These are phyloP conservation scores for Solanum hybrid DNA, from an alignment of 305 asterid species.

Conservation along the genomic window DNA sequence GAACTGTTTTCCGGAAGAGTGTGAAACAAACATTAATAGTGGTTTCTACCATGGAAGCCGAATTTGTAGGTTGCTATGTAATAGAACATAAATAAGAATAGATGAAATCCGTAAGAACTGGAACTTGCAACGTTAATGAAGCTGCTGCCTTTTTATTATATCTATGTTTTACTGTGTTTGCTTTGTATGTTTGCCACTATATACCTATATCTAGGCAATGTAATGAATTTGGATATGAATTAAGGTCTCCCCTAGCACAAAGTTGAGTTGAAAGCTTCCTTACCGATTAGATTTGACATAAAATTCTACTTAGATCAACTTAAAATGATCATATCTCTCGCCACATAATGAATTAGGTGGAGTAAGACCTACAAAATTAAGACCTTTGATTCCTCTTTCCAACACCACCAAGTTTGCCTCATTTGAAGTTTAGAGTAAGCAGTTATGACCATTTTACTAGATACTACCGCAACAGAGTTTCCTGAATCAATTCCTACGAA, in stretches of 20 bases:
- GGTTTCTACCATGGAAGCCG: background rate
- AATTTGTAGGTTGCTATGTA: background rate
- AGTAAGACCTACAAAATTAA: no score
- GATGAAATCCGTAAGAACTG: background rate
- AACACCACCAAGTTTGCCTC: background rate
- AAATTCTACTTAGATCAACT: background rate
- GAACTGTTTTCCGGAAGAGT: no score
- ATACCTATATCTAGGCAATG: background rate
- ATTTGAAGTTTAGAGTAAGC: background rate
- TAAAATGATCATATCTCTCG: background rate
- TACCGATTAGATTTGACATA: background rate
- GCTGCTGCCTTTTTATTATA: background rate
- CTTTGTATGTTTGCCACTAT: background rate
- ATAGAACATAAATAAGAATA: background rate
- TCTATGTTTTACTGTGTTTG: background rate
- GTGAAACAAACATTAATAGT: background rate
- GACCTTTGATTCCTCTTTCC: background rate
- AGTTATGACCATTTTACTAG: no score
- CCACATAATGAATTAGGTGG: background rate
- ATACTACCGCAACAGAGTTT: background rate
- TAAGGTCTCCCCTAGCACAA: background rate
- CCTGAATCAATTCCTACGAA: background rate
- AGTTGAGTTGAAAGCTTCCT: no score
- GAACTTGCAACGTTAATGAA: background rate
- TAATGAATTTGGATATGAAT: background rate